phyloP scores from a whole-genome alignment of 768 basidiomycete species.

The Glaciozyma martinii region DNA sequence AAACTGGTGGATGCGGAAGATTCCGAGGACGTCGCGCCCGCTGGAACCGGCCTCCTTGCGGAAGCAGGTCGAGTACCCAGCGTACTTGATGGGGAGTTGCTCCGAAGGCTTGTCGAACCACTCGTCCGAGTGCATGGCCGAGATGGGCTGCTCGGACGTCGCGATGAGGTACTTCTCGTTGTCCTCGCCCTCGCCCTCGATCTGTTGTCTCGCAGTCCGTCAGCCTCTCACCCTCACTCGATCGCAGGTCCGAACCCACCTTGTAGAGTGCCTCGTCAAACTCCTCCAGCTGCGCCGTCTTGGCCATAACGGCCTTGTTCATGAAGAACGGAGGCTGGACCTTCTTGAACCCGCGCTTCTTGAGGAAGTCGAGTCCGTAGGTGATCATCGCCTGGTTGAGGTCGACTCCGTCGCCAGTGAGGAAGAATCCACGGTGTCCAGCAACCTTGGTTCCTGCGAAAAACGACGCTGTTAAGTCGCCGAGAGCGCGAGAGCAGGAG shows the following conservation, averaged over 20 bases:
- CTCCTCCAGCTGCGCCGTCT: constrained; percentile 94
- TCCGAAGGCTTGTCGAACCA: constrained; percentile 91
- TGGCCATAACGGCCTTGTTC: constrained; percentile 93
- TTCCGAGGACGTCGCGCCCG: constrained; percentile 98
- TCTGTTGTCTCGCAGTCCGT: constrained; percentile 43
- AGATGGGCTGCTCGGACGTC: constrained; percentile 97
- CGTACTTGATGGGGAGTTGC: constrained; percentile 74
- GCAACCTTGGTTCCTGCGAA: constrained; percentile 71
- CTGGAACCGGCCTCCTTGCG: constrained; percentile 97
- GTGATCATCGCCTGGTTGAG: constrained; percentile 92
- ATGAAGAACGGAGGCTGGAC: constrained; percentile 97
- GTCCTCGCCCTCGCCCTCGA: constrained; percentile 53
- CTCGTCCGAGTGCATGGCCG: constrained; percentile 87
- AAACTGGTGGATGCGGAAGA: constrained; percentile 99
- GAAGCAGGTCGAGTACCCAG: constrained; percentile 77
- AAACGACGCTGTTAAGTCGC: not conserved
- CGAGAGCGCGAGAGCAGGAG: not conserved
- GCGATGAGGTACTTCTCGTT: constrained; percentile 99
- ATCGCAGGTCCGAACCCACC: constrained; percentile 41
- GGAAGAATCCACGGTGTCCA: constrained; percentile 93
- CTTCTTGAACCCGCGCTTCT: constrained; percentile 75
- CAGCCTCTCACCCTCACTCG: not conserved
- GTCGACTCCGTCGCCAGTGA: constrained; percentile 90
- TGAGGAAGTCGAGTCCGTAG: constrained; percentile 88
- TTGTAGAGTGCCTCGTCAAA: constrained; percentile 99